Base-by-base conservation (phyloP, 1,284 basidiomycete genomes). In the Sporisorium scitamineum region DNA sequence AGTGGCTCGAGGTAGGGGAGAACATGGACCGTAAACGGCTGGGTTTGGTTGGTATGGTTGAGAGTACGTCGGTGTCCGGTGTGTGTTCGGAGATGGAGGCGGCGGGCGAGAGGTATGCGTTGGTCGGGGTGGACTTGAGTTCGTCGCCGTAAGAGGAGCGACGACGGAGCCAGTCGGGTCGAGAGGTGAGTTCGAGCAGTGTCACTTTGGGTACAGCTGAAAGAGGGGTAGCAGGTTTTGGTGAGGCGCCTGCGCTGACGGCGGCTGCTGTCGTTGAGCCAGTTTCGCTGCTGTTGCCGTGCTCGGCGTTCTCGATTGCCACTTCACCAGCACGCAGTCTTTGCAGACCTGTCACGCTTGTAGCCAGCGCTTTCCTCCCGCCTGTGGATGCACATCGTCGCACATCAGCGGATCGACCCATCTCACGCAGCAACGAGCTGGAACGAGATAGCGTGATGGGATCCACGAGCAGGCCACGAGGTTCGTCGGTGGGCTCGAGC, bases 401-500 rank as follows among this genome's bases (percentile, higher is more conserved):
- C 9, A 76, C 60, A 24, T 67, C 73, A 7, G 52, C 44, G 18
- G 34, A 16, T 34, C 61, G 32, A 18, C 24, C 24, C 39, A 55
- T 14, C 4, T 59, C 60, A 13, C 56, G 58, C 8, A 64, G 45
- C n/a, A 63, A 41, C 11, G 58, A 65, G 44, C 32, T 47, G 24
- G 58, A 62, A 7, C 68, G 56, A 1, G 32, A 26, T 4, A 53
- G 27, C 14, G 26, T n/a, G 22, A 18, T 64, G 3, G 54, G 51
- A 24, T 65, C 54, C 26, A 60, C 41, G 4, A 79, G 50, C 7
- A 79, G 54, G 13, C 77, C 78, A 2, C 65, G 57, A 14, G 70
- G 69, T 24, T 63, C 64, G 26, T 68, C 55, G 18, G 67, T 53
- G 0, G 76, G 72, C 22, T 79, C 79, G n/a, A 82, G 65, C 42